Percentiles rank a stretch among this genome's conserved stretches.
phyloP scores from a whole-genome alignment of 257 asterid species.

The Fraxinus cuspidata region DNA sequence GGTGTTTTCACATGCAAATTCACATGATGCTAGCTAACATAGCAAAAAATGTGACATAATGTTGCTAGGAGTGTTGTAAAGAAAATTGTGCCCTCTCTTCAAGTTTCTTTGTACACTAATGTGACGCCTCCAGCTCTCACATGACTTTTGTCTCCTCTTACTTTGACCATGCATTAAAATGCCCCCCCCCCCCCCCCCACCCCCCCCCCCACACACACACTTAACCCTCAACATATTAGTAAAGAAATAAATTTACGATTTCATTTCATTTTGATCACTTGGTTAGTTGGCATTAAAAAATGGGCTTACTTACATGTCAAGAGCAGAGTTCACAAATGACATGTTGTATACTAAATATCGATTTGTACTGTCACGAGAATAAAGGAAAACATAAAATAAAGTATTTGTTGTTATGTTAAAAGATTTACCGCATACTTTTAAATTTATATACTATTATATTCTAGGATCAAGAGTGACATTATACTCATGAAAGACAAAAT shows the following conservation, averaged over 20 bases:
- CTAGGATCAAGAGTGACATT: background rate
- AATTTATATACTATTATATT: too few relatives aligned
- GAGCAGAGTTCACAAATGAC: too few relatives aligned
- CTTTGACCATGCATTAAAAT: background rate
- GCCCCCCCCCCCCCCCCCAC: background rate
- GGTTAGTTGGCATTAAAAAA: background rate
- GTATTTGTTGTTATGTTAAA: too few relatives aligned
- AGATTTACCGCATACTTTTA: background rate
- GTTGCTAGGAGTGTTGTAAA: too few relatives aligned
- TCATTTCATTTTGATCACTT: background rate
- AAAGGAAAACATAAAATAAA: too few relatives aligned
- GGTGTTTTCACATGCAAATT: background rate
- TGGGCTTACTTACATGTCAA: background rate
- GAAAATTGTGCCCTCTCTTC: background rate
- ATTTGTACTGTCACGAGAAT: too few relatives aligned
- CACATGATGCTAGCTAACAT: background rate
- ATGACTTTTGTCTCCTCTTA: conserved; percentile 1
- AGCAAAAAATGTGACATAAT: background rate
- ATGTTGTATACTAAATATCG: too few relatives aligned
- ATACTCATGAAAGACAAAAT: background rate
- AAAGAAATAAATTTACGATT: too few relatives aligned
- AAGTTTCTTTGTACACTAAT: background rate
- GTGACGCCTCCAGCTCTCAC: background rate
- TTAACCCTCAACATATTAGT: background rate
- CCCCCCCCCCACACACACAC: background rate